A percentile compares a stretch with the other conserved stretches of the same genome.
These are phyloP conservation scores for Brassica cretica DNA, from an alignment of 345 rosid species.

Conservation along the genomic window DNA sequence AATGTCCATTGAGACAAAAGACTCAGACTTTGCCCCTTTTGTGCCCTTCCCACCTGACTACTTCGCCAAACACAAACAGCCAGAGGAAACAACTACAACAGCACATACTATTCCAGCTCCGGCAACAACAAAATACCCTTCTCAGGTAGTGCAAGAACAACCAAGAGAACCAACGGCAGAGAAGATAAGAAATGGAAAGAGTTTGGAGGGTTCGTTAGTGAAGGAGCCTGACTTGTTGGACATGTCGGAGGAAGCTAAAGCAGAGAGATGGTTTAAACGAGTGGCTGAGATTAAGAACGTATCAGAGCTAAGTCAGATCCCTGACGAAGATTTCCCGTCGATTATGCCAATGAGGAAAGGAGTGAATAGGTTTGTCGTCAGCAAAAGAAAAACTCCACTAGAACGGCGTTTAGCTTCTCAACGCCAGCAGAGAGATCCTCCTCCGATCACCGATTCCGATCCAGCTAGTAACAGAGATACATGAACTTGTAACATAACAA, in stretches of 20 bases:
- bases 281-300: slow-evolving; percentile 93
- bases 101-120: slow-evolving; percentile 35
- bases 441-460: slow-evolving; percentile 55
- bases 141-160: slow-evolving; percentile 32
- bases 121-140: not conserved
- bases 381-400: slow-evolving; percentile 90
- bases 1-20: slow-evolving; percentile 54
- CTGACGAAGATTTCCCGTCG: slow-evolving; percentile 95
- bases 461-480: slow-evolving; percentile 28
- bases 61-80: slow-evolving; percentile 59
- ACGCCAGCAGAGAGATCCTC: slow-evolving; percentile 66
- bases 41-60: slow-evolving; percentile 86
- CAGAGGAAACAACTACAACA: slow-evolving; percentile 37
- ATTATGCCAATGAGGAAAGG: slow-evolving; percentile 99
- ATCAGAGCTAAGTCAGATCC: slow-evolving; percentile 93
- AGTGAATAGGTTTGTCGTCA: slow-evolving; percentile 90
- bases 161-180: slow-evolving; percentile 23
- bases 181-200: slow-evolving; percentile 50
- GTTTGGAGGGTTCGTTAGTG: slow-evolving; percentile 89
- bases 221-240: slow-evolving; percentile 85
- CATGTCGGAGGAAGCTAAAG: slow-evolving; percentile 98
- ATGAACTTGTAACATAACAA: slow-evolving; percentile 27
- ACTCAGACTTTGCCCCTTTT: slow-evolving; percentile 66
- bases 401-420: slow-evolving; percentile 91
- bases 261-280: slow-evolving; percentile 93